Evolutionary conservation across 805 yeast genomes (phyloP).

Genomic region (Zygotorulaspora danielsina): DNA sequence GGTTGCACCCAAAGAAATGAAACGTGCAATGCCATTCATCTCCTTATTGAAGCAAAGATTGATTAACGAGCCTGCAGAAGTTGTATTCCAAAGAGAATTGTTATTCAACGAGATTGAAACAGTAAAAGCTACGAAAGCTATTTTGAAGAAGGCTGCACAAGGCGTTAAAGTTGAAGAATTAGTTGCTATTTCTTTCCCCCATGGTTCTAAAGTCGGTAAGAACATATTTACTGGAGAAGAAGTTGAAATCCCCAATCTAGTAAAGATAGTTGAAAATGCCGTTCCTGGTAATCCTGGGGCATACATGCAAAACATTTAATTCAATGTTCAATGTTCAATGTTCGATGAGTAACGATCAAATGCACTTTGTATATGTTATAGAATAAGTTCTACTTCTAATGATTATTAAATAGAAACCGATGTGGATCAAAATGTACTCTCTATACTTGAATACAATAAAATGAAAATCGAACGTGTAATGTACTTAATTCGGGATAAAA

Average conservation of each 20-base stretch:
- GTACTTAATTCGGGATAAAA: too few species aligned
- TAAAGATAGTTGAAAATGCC: conserved; percentile 74
- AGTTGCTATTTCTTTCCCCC: conserved; percentile 57
- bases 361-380: conserved; percentile 1
- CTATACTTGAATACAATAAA: not conserved
- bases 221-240: conserved; percentile 66
- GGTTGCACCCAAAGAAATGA: conserved; percentile 80
- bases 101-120: conserved; percentile 73
- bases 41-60: conserved; percentile 80
- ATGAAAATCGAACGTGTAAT: too few species aligned
- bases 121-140: conserved; percentile 51
- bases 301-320: conserved; percentile 57
- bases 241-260: conserved; percentile 54
- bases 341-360: too few species aligned
- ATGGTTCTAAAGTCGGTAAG: conserved; percentile 59
- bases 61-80: conserved; percentile 58
- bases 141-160: conserved; percentile 62
- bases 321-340: not conserved
- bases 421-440: too few species aligned
- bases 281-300: conserved; percentile 95
- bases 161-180: conserved; percentile 51
- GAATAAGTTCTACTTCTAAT: conserved; percentile 1
- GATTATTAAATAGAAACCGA: conserved; percentile 3
- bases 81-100: conserved; percentile 86
- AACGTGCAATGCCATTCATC: conserved; percentile 97